Evolutionary conservation across 2,329 filamentous ascomycete genomes (phyloP), one percentile per base, ranked within the genome.

Genomic region (Camillea tinctor): DNA sequence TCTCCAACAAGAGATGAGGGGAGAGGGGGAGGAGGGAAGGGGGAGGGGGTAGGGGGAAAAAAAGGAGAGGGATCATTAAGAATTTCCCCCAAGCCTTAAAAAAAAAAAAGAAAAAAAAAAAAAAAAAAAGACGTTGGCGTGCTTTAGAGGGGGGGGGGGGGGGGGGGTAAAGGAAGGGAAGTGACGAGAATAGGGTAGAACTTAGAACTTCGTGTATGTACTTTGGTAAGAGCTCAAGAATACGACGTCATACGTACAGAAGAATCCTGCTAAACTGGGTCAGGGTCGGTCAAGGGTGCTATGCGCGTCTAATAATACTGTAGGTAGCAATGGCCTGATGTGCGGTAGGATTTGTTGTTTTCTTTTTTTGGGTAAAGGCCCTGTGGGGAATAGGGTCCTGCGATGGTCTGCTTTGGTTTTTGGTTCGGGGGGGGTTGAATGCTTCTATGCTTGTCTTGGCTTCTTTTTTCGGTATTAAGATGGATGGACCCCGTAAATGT

Each of bases 221-320:
- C n/a, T n/a, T n/a, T n/a, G n/a, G n/a, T n/a, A n/a, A 44, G 36
- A 44, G 36, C 36, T 44, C 13, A n/a, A 44, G 36, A 50, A 59
- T 66, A 62, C 59, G 66, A 68, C 68, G 67, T 69, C 68, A 69
- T 69, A 69, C 67, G 60, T 69, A 68, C 55, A 58, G 54, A 50
- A 17, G 36, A n/a, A 52, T 51, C 53, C 20, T 48, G 49, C 49
- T 51, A 52, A 52, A 20, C 23, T 56, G 40, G 50, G 36, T 44
- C n/a, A n/a, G 22, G 30, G 24, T 19, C 50, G 57, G 48, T 40
- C 21, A 24, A n/a, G 26, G 26, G 26, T 30, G 13, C 3, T 30
- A 11, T 30, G 26, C 26, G 26, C 6, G 2, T 30, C 26, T 30
- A 30, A 30, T 30, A 30, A n/a, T n/a, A n/a, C n/a, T n/a, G n/a